Conservation (phyloP, 176 grass and related monocot genomes). For the Pharus latifolius region DNA sequence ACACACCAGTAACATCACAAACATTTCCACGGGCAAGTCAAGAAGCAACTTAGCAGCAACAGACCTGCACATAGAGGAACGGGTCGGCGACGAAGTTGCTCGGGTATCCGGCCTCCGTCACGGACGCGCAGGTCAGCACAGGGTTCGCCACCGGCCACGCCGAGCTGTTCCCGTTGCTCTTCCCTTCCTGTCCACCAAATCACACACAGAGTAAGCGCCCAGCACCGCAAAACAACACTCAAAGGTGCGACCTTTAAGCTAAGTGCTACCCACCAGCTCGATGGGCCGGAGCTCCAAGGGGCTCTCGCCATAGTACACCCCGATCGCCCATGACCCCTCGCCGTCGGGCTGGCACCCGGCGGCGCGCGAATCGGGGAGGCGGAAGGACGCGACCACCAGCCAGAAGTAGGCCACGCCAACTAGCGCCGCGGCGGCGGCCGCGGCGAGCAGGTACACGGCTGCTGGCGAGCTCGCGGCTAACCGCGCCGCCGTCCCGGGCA, state of each 20-base stretch:
- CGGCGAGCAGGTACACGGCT: constrained; percentile 41
- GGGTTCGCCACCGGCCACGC: constrained; percentile 97
- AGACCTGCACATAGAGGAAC: constrained; percentile 80
- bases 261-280: constrained; percentile 56
- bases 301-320: constrained; percentile 80
- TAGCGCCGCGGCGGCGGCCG: constrained; percentile 12
- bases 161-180: constrained; percentile 72
- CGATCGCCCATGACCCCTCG: constrained; percentile 91
- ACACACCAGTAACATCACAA: background rate
- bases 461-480: constrained; percentile 16
- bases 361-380: constrained; percentile 29
- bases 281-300: constrained; percentile 79
- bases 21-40: background rate
- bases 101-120: constrained; percentile 59
- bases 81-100: constrained; percentile 96
- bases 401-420: constrained; percentile 70
- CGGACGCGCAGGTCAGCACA: constrained; percentile 64
- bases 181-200: constrained; percentile 50
- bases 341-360: constrained; percentile 66
- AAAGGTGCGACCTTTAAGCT: background rate
- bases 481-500: constrained; percentile 10
- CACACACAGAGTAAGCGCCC: background rate
- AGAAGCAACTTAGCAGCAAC: background rate
- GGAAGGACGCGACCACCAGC: constrained; percentile 72
- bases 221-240: background rate